Base-by-base conservation (phyloP, 225 moss, liverwort and hornwort genomes). In the Physcomitrium patens region DNA sequence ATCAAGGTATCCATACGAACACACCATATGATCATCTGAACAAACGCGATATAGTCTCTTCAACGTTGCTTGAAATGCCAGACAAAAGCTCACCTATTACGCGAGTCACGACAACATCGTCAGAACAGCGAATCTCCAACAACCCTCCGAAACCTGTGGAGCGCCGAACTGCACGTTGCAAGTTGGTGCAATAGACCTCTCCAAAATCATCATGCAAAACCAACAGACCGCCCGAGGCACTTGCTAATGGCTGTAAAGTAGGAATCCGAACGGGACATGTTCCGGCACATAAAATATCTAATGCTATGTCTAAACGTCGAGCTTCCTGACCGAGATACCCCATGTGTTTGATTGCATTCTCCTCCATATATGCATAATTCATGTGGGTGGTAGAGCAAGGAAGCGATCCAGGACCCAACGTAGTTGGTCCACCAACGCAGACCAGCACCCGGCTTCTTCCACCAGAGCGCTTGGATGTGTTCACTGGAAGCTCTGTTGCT, bases 121-220 rank as follows among this genome's bases (percentile, higher is more conserved):
- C 84, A 12, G 99, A 93, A 73, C 95, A 95, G 52, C 99, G 95
- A 49, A 99, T 84, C 78, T 95, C 95, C 80, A 99, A 60, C 24
- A 88, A 17, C 75, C 99, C 99, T 84, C 90, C 83, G 77, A 89
- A 99, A 63, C 99, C 99, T 73, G 95, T 89, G 22, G 95, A 89
- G 77, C 99, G 89, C 57, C 86, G 84, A 26, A 95, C 95, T 26
- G 94, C 90, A 48, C 95, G 83, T 78, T 95, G 91, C 90, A 99
- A 80, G 49, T 93, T 99, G 53, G 91, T 80, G 73, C 89, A 89
- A 82, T 93, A 93, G 9, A 85, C 87, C 80, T 95, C 99, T 37
- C 99, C 95, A 77, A 99, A 99, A 81, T 99, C 92, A 78, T 99
- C 99, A 69, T 95, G 99, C 76, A 99, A 75, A 13, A 91, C 86